These are phyloP conservation scores for Chaetothyriales sp. DNA, from an alignment of 2,329 filamentous ascomycete genomes.

Conservation along the genomic window DNA sequence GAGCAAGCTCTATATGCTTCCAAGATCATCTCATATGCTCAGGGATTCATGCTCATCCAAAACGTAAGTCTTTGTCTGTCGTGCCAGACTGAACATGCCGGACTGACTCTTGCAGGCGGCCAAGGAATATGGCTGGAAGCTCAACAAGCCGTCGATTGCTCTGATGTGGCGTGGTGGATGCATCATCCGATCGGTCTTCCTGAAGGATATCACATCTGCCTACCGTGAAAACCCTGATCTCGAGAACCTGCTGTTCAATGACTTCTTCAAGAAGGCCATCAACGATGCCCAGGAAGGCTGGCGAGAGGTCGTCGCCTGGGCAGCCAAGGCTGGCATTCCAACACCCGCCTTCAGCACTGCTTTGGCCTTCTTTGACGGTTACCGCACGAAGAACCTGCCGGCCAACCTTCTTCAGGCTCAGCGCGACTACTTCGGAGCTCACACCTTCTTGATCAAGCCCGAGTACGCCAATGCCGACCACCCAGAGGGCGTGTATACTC, in stretches of 20 bases:
- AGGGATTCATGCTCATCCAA: slow-evolving; percentile 99
- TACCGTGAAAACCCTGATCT: slow-evolving; percentile 91
- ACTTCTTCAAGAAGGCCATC: slow-evolving; percentile 99
- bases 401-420: slow-evolving; percentile 98
- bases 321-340: slow-evolving; percentile 85
- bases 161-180: slow-evolving; percentile 99
- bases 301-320: slow-evolving; percentile 82
- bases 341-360: slow-evolving; percentile 94
- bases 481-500: slow-evolving; percentile 71
- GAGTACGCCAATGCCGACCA: slow-evolving; percentile 64
- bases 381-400: slow-evolving; percentile 90
- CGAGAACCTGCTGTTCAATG: slow-evolving; percentile 95
- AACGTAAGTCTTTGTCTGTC: slow-evolving; percentile 52
- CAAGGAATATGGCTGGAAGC: slow-evolving; percentile 92
- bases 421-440: slow-evolving; percentile 97
- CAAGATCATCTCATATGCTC: slow-evolving; percentile 99
- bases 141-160: slow-evolving; percentile 99
- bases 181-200: slow-evolving; percentile 99
- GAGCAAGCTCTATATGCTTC: slow-evolving; percentile 98
- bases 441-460: slow-evolving; percentile 81
- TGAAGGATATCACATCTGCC: slow-evolving; percentile 96
- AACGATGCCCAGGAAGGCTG: slow-evolving; percentile 87
- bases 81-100: slow-evolving; percentile 2
- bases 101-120: slow-evolving; percentile 49
- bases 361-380: slow-evolving; percentile 96